phyloP scores from a whole-genome alignment of 2,329 filamentous ascomycete species.

The Curvularia verruculosa region DNA sequence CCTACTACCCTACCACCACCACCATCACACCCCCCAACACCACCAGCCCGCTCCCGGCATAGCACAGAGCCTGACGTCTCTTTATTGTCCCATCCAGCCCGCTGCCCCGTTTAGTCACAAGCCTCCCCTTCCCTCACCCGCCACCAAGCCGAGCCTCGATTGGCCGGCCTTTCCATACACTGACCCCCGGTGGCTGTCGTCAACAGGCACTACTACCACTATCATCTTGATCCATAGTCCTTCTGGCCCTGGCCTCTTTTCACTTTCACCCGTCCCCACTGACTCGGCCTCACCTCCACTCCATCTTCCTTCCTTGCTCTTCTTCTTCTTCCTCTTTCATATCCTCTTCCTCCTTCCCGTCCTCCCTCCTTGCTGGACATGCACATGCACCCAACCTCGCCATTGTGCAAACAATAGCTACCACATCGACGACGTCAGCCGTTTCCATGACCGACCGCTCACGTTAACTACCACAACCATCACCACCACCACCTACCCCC shows the following conservation, averaged over 20 bases:
- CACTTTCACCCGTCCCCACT: not conserved
- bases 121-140: slow-evolving; percentile 27
- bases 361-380: slow-evolving; percentile 21
- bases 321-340: not conserved
- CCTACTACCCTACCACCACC: too few relatives aligned
- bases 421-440: slow-evolving; percentile 12
- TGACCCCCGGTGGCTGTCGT: slow-evolving; percentile 26
- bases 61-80: slow-evolving; percentile 21
- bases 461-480: slow-evolving; percentile 23
- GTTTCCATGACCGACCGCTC: slow-evolving; percentile 24
- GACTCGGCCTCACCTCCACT: too few relatives aligned
- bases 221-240: slow-evolving; percentile 17
- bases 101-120: slow-evolving; percentile 17
- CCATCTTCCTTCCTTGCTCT: slow-evolving; percentile 9
- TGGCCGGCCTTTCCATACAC: slow-evolving; percentile 37
- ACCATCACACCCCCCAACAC: too few relatives aligned
- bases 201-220: slow-evolving; percentile 30
- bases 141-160: slow-evolving; percentile 40
- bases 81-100: slow-evolving; percentile 26
- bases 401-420: slow-evolving; percentile 25
- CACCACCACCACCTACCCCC: slow-evolving; percentile 15
- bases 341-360: not conserved
- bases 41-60: slow-evolving; percentile 19
- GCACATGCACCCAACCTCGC: slow-evolving; percentile 30
- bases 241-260: slow-evolving; percentile 1